Evolutionary conservation across 768 basidiomycete genomes (phyloP).

Genomic region (Pleurotus tuber-regium): DNA sequence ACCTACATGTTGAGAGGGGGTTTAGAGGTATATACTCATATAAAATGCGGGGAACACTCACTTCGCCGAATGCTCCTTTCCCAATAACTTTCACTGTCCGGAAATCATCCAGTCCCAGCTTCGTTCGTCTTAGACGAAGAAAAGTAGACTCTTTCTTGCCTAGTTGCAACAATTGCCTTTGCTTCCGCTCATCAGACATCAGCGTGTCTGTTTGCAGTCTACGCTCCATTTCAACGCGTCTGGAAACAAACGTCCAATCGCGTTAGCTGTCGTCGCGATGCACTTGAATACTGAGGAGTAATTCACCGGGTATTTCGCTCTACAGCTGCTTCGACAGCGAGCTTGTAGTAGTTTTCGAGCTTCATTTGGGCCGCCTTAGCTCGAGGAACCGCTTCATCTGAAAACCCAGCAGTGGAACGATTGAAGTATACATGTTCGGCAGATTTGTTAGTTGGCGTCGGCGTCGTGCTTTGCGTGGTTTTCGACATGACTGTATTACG

Average conservation of each 20-base stretch:
- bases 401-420: conserved; percentile 71
- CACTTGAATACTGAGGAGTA: background rate
- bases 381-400: conserved; percentile 76
- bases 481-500: conserved; percentile 1
- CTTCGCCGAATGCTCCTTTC: conserved; percentile 98
- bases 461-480: background rate
- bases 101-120: conserved; percentile 90
- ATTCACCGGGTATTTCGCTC: conserved; percentile 86
- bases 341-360: conserved; percentile 95
- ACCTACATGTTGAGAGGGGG: conserved; percentile 57
- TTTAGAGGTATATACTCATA: too few species aligned
- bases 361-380: conserved; percentile 93
- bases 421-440: conserved; percentile 92
- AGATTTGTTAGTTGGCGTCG: conserved; percentile 24
- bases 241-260: conserved; percentile 25
- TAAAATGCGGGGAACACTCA: too few species aligned
- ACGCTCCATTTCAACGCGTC: conserved; percentile 86
- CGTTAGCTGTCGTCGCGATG: background rate
- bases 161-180: conserved; percentile 75
- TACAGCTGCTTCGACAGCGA: conserved; percentile 93
- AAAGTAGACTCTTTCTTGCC: conserved; percentile 89
- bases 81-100: conserved; percentile 98
- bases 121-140: conserved; percentile 84
- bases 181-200: conserved; percentile 83
- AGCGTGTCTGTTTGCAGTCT: conserved; percentile 66